Evolutionary conservation across 2,329 filamentous ascomycete genomes (phyloP), one percentile per base, ranked within the genome.

Genomic region (Hymenoscyphus fraxineus): DNA sequence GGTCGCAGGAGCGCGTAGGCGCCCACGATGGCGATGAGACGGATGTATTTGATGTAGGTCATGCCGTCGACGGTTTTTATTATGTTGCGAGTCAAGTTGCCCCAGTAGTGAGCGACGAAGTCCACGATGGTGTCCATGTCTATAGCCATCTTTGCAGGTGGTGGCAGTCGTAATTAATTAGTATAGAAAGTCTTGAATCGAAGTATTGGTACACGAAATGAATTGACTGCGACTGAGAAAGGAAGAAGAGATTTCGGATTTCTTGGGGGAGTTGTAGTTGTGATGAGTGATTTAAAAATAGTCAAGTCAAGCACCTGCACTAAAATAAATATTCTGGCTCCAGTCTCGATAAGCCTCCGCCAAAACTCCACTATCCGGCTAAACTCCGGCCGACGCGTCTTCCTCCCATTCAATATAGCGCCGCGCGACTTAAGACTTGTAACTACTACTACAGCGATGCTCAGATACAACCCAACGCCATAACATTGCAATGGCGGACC

Each of bases 1-100:
- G 91, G 91, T 0, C 92, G 87, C 31, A 92, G 72, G 61, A 95
- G 83, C 68, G 88, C 74, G 79, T 94, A 96, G 63, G 85, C 88
- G 72, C 91, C 85, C 22, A 92, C 84, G 66, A 92, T 84, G 69
- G 87, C 82, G 69, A 92, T 77, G 64, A 95, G 82, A 58, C 91
- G 89, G 71, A 95, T 82, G 80, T 83, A 87, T 54, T 82, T 78
- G 69, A 85, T 77, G 12, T 76, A 72, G 1, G 80, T 79, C 80
- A 88, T 82, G 66, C 77, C 78, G 67, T 77, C 76, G 68, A 88
- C 80, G 31, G 81, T 79, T 39, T 77, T 72, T 62, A 76, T 72
- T 19, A 86, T 62, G 73, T 88, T 88, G 76, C 77, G 82, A 62
- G 74, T 69, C 67, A 81, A 71, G 70, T 73, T 73, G 15, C 56